Evolutionary conservation across 306 rosid species (phyloP).

Genomic region (Trichosanthes cucumerina): DNA sequence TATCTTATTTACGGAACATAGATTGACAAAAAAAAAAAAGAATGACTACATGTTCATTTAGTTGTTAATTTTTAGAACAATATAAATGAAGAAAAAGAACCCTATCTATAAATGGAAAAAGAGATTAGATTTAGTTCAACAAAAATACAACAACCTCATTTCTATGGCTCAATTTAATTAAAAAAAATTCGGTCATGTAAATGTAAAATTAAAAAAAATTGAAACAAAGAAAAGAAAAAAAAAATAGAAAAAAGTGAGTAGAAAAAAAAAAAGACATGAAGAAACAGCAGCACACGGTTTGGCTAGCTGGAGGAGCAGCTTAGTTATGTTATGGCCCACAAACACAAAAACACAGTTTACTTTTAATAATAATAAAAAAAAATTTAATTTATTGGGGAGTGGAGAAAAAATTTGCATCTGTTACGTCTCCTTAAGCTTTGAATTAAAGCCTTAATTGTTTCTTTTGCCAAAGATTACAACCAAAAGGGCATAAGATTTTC

Average conservation of each 20-base stretch:
- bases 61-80: no score
- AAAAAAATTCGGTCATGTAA: no score
- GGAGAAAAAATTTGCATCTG: not conserved
- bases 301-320: not conserved
- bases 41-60: no score
- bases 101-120: no score
- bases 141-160: no score
- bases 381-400: not conserved
- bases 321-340: not conserved
- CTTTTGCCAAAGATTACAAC: not conserved
- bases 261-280: not conserved
- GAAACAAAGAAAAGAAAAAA: not conserved
- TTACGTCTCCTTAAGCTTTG: not conserved
- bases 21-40: no score
- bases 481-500: not conserved
- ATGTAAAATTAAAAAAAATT: not conserved
- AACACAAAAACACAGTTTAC: not conserved
- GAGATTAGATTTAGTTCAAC: no score
- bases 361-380: not conserved
- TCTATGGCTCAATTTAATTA: no score
- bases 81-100: no score
- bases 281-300: not conserved
- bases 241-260: not conserved
- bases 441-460: not conserved
- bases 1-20: no score